A percentile compares a stretch with the other conserved stretches of the same genome.
Evolutionary conservation across 1,284 basidiomycete genomes (phyloP).

Genomic region (Cryptococcus maquisensis): DNA sequence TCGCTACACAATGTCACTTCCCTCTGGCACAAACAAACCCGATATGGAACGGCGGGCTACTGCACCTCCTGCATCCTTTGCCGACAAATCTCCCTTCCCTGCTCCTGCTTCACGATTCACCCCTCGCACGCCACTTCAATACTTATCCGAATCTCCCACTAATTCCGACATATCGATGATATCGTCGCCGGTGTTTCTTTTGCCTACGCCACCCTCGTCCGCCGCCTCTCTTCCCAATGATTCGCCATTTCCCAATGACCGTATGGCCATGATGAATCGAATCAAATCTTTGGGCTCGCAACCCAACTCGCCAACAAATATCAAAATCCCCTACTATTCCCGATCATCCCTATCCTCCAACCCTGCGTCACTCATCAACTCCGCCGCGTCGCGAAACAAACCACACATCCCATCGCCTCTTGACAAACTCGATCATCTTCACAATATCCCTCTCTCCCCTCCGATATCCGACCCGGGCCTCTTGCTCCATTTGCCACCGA

Average conservation of each 20-base stretch:
- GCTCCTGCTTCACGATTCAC: slow-evolving; percentile 18
- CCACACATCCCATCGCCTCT: slow-evolving; percentile 19
- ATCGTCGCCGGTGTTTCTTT: slow-evolving; percentile 1
- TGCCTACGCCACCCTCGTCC: slow-evolving; percentile 6
- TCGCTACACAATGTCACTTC: neutral
- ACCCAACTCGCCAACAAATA: slow-evolving; percentile 35
- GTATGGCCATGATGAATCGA: slow-evolving; percentile 4
- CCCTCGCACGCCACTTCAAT: slow-evolving; percentile 28
- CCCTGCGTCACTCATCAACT: slow-evolving; percentile 4
- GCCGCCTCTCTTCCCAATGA: neutral
- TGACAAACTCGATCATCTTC: slow-evolving; percentile 23
- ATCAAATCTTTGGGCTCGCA: slow-evolving; percentile 3
- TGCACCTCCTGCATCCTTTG: slow-evolving; percentile 2
- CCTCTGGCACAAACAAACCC: neutral
- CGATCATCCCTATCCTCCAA: slow-evolving; percentile 8
- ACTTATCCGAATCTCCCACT: slow-evolving; percentile 20
- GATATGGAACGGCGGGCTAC: neutral
- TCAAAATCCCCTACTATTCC: slow-evolving; percentile 12
- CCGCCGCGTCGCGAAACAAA: slow-evolving; percentile 8
- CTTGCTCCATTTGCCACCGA: slow-evolving; percentile 19
- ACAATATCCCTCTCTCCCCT: slow-evolving; percentile 28
- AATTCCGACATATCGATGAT: slow-evolving; percentile 2
- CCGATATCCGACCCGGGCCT: slow-evolving; percentile 26
- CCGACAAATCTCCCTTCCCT: slow-evolving; percentile 18
- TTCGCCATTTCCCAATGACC: slow-evolving; percentile 3